Conservation (phyloP, 495 filamentous ascomycete genomes). For the Staphylotrichum tortipilum region DNA sequence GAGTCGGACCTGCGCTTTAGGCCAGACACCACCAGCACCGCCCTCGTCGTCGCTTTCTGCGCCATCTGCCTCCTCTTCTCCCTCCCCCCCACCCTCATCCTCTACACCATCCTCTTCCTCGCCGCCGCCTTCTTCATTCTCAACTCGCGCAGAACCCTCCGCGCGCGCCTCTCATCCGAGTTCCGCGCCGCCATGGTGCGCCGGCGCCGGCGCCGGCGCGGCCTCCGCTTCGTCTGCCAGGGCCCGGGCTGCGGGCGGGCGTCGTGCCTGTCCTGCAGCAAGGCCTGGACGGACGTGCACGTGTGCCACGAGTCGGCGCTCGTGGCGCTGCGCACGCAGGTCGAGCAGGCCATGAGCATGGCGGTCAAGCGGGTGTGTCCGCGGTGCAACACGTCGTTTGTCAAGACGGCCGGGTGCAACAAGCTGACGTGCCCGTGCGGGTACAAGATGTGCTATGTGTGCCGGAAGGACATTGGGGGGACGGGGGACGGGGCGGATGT, state of each 20-base stretch:
- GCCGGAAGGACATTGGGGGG: constrained; percentile 52
- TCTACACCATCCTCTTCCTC: constrained; percentile 29
- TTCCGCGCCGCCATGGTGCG: constrained; percentile 50
- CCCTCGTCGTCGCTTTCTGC: constrained; percentile 33
- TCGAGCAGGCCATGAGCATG: constrained; percentile 84
- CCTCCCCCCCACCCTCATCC: constrained; percentile 37
- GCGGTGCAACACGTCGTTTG: constrained; percentile 77
- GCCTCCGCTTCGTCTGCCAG: constrained; percentile 65
- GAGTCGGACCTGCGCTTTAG: constrained; percentile 43
- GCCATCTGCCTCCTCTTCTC: constrained; percentile 38
- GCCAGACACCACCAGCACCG: constrained; percentile 34
- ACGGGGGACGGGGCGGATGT: constrained; percentile 42
- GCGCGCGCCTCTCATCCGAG: constrained; percentile 32
- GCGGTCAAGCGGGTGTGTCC: constrained; percentile 96
- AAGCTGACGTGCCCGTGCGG: constrained; percentile 96
- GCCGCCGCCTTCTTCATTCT: too few species aligned
- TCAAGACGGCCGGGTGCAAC: constrained; percentile 90
- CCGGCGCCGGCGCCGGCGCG: constrained; percentile 52
- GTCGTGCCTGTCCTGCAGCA: constrained; percentile 70
- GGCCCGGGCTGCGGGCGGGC: constrained; percentile 53
- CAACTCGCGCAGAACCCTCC: too few species aligned
- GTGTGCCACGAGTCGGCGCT: constrained; percentile 79
- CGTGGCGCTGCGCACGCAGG: constrained; percentile 70
- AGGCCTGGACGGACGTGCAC: constrained; percentile 59
- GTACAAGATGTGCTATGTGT: constrained; percentile 95